Base-by-base conservation (phyloP, 441 rosid genomes). In the Sinapis alba region DNA sequence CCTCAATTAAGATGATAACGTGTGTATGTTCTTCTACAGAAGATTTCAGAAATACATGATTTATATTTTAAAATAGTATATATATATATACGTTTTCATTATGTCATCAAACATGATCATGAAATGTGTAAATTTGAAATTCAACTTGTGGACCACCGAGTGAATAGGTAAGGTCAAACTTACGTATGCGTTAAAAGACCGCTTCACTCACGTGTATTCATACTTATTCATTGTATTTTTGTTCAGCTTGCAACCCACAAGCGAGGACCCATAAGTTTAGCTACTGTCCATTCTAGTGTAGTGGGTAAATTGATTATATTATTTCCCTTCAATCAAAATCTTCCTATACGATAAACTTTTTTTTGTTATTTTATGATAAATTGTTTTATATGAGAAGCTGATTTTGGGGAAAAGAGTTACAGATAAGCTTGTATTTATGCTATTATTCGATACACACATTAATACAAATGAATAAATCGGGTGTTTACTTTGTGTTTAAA, bases 171-270 rank as follows among this genome's bases (percentile, higher is more conserved):
- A 16, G 26, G 7, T 69, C 41, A 70, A 13, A 61, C 18, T 34
- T 38, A 20, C 36, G 56, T 57, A 11, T 53, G 36, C 63, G 62
- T 65, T 34, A 36, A 60, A 58, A 24, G 36, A 23, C 57, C 63
- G 50, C 57, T 43, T 54, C 70, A 41, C 74, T 57, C 66, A 69
- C 75, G 66, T 70, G 75, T 20, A 70, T 70, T 76, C 51, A 34
- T 38, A 59, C 78, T 45, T 47, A 4, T 58, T 66, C 66, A 74
- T 19, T 65, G 23, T 2, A 57, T 56, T 59, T 24, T 59, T 27
- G 24, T 18, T 59, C 18, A 3, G 19, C 51, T 20, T 50, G 36
- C 21, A 50, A n/a, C 62, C 62, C 62, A 67, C 54, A 59, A 47
- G 43, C 54, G 56, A 59, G 73, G 73, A 60, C 73, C 68, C 72